Percentiles rank a stretch among this genome's conserved stretches.
Evolutionary conservation across 2,329 filamentous ascomycete species (phyloP).

Genomic region (Exophiala sp.): DNA sequence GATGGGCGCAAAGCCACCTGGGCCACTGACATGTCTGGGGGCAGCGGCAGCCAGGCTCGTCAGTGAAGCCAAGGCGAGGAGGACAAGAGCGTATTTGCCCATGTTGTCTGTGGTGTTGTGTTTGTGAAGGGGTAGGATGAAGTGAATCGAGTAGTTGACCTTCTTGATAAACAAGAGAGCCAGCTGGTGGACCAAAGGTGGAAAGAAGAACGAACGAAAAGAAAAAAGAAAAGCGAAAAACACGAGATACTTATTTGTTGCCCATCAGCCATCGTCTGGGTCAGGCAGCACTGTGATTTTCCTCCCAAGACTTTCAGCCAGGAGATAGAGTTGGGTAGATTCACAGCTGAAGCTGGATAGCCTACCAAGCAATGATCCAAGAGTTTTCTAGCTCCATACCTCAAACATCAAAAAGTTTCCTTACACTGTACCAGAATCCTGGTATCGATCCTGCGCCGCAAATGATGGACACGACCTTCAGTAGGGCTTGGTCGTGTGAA

Average conservation of each 20-base stretch:
- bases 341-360: too few relatives aligned
- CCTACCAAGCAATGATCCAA: too few relatives aligned
- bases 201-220: not conserved
- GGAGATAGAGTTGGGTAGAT: too few relatives aligned
- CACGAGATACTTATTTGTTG: too few relatives aligned
- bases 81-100: not conserved
- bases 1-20: not conserved
- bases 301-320: not conserved
- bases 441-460: too few relatives aligned
- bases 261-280: too few relatives aligned
- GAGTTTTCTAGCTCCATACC: too few relatives aligned
- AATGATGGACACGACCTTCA: not conserved
- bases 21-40: not conserved
- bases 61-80: not conserved
- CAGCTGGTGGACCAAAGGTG: not conserved
- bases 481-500: not conserved
- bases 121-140: not conserved
- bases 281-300: too few relatives aligned
- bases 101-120: too few relatives aligned
- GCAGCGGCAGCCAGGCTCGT: not conserved
- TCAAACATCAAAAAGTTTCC: too few relatives aligned
- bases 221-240: not conserved
- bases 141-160: not conserved
- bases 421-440: too few relatives aligned
- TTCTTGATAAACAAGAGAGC: too few relatives aligned